Conservation (phyloP, 1,284 basidiomycete genomes). For the Ganoderma boninense region DNA sequence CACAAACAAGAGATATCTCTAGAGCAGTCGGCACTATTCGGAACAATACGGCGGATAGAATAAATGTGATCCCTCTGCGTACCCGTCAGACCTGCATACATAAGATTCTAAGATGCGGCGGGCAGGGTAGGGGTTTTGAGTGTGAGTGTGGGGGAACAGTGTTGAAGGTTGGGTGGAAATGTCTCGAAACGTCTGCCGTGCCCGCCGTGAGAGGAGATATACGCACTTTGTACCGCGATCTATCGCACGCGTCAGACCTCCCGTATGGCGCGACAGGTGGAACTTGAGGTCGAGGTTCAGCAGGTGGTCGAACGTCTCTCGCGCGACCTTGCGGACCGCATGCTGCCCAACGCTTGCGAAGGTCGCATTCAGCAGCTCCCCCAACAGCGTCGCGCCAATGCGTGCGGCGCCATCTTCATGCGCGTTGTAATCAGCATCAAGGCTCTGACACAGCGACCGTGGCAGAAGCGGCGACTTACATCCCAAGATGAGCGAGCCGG, state of each 20-base stretch:
- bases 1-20: slow-evolving; percentile 97
- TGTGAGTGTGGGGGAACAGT: no score
- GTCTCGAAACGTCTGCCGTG: no score
- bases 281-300: slow-evolving; percentile 93
- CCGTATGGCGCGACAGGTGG: slow-evolving; percentile 94
- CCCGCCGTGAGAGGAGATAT: slow-evolving; percentile 4
- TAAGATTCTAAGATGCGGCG: background rate
- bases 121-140: no score
- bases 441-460: no score
- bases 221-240: slow-evolving; percentile 95
- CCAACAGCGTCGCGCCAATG: slow-evolving; percentile 89
- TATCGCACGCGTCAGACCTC: slow-evolving; percentile 95
- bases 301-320: slow-evolving; percentile 93
- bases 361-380: slow-evolving; percentile 94
- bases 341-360: slow-evolving; percentile 97
- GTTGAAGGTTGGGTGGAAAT: no score
- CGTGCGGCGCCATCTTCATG: slow-evolving; percentile 87
- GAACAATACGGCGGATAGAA: slow-evolving; percentile 93
- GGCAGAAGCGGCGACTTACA: slow-evolving; percentile 66
- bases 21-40: slow-evolving; percentile 96
- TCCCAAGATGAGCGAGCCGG: slow-evolving; percentile 88
- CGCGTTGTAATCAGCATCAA: background rate
- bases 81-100: slow-evolving; percentile 3
- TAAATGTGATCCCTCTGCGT: slow-evolving; percentile 92
- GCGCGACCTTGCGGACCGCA: slow-evolving; percentile 93